phyloP scores from a whole-genome alignment of 805 yeast species.

The Candida arabinofermentans region DNA sequence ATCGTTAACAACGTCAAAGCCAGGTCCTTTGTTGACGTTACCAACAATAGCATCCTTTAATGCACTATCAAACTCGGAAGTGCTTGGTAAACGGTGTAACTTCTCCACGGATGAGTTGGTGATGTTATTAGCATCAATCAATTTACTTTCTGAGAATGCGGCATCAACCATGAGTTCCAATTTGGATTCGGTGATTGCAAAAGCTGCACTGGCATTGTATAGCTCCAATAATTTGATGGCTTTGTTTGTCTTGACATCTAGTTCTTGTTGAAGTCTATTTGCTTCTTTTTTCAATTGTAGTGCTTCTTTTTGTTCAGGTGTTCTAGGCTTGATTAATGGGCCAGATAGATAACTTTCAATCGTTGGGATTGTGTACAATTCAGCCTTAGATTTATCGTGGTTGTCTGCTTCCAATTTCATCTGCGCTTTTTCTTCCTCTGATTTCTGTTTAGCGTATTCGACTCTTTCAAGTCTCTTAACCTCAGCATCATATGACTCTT shows the following conservation, averaged over 20 bases:
- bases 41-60: slow-evolving; percentile 29
- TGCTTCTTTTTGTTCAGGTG: slow-evolving; percentile 60
- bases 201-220: slow-evolving; percentile 65
- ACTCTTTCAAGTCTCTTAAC: slow-evolving; percentile 33
- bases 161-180: slow-evolving; percentile 53
- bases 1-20: slow-evolving; percentile 29
- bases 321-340: slow-evolving; percentile 69
- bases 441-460: slow-evolving; percentile 21
- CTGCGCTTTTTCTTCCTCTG: slow-evolving; percentile 24
- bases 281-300: slow-evolving; percentile 58
- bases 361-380: slow-evolving; percentile 73
- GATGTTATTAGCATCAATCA: slow-evolving; percentile 22
- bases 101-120: slow-evolving; percentile 16
- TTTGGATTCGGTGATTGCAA: slow-evolving; percentile 69
- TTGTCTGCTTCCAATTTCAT: slow-evolving; percentile 30
- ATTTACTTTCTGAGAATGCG: slow-evolving; percentile 43
- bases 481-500: slow-evolving; percentile 48
- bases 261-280: slow-evolving; percentile 57
- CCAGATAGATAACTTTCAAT: slow-evolving; percentile 62
- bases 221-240: slow-evolving; percentile 60
- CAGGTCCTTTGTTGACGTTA: slow-evolving; percentile 29
- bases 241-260: slow-evolving; percentile 47
- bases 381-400: slow-evolving; percentile 47
- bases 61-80: slow-evolving; percentile 21
- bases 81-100: slow-evolving; percentile 20